Base-by-base conservation (phyloP, 2,329 filamentous ascomycete species). In the Nothophoma quercina region DNA sequence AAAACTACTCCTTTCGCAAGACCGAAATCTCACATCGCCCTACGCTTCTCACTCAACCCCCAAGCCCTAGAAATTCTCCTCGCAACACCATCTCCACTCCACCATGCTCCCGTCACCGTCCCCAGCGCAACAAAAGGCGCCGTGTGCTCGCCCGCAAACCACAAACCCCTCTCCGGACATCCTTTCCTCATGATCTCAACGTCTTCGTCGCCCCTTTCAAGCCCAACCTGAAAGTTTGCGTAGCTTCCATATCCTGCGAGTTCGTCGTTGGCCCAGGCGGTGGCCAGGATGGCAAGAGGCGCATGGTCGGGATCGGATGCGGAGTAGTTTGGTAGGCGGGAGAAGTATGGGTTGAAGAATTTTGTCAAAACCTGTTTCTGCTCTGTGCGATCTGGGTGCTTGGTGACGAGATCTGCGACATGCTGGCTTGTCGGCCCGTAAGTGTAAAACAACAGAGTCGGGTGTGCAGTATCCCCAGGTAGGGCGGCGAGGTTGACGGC, bases 81-180 rank as follows among this genome's bases (percentile, higher is more conserved):
- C 1, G 83, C 92, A 26, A 92, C 89, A 16, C 82, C 83, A 77
- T 96, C 91, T 1, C 93, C 93, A 70, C 89, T 91, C 91, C 91
- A 96, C 72, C 91, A 97, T 9, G 93, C 93, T 0, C 93, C 93
- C 0, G 91, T 96, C 3, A 63, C 60, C 5, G 60, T 63, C 1
- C 60, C 52, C 56, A 97, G 74, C 9, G 90, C 92, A 22, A 96
- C 87, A 77, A 96, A 96, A 4, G 93, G 92, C 47, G 91, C 88
- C 18, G 91, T 96, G 75, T 96, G 92, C 75, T 96, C 92, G 0
- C 92, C 92, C 0, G 92, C 92, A 60, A 96, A 80, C 92, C 92
- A 96, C 7, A 96, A 69, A 0, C 89, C 86, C 18, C 85, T 78
- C 10, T 85, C 85, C 1, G 86, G 87, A 58, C 81, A 65, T 0